phyloP scores from a whole-genome alignment of 164 flowering plant species.

The Euptelea pleiosperma region DNA sequence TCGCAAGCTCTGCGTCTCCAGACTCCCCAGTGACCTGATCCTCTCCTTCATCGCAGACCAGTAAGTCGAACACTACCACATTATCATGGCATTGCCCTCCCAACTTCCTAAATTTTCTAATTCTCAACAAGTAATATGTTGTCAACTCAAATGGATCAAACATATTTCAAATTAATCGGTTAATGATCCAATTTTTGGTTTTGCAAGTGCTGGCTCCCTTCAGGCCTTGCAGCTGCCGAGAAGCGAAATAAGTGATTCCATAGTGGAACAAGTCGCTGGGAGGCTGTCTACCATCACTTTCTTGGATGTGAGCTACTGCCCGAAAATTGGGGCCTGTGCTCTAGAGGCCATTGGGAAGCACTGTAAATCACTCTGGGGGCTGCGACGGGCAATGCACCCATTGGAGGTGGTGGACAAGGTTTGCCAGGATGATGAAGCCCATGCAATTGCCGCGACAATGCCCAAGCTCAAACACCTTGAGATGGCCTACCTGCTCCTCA shows the following conservation, averaged over 20 bases:
- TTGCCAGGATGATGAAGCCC: constrained; percentile 55
- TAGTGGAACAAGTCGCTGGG: constrained; percentile 44
- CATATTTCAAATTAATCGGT: background rate
- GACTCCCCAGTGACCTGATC: constrained; percentile 25
- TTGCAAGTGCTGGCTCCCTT: constrained; percentile 50
- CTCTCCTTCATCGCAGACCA: constrained; percentile 57
- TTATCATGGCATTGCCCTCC: background rate
- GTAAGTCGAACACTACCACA: constrained; percentile 30
- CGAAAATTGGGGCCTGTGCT: constrained; percentile 41
- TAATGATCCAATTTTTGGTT: constrained; percentile 4
- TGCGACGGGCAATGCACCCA: constrained; percentile 59
- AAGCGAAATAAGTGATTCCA: constrained; percentile 45
- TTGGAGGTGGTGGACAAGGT: constrained; percentile 25
- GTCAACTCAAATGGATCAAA: no score
- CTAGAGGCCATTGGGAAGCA: constrained; percentile 55
- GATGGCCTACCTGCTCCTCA: constrained; percentile 46
- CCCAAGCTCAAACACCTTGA: constrained; percentile 61
- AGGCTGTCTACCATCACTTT: constrained; percentile 43
- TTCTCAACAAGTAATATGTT: background rate
- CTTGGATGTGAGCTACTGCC: constrained; percentile 63
- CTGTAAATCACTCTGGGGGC: constrained; percentile 40
- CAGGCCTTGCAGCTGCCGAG: constrained; percentile 45
- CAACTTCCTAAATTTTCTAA: background rate
- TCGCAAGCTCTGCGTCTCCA: constrained; percentile 46
- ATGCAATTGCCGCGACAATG: constrained; percentile 65